Percentiles rank a stretch among this genome's conserved stretches.
phyloP scores from a whole-genome alignment of 768 basidiomycete species.

The Leccinum fibrillosum region DNA sequence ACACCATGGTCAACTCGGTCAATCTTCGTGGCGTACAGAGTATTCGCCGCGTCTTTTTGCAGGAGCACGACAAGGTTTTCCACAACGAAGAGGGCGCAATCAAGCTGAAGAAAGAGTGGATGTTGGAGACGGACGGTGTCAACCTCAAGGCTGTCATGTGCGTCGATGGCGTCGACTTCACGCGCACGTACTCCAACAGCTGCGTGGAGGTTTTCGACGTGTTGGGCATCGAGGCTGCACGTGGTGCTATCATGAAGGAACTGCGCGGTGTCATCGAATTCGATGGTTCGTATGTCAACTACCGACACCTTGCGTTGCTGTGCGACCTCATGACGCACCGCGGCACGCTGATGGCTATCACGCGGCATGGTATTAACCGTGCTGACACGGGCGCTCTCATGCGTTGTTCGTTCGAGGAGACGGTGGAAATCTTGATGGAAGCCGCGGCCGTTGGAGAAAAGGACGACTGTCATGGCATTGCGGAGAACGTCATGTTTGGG shows the following conservation, averaged over 20 bases:
- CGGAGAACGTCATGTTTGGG: constrained; percentile 99
- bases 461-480: constrained; percentile 96
- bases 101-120: constrained; percentile 77
- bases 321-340: constrained; percentile 99
- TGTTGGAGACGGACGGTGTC: constrained; percentile 94
- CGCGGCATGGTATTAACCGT: constrained; percentile 98
- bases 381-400: constrained; percentile 98
- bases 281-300: constrained; percentile 99
- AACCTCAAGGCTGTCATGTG: constrained; percentile 95
- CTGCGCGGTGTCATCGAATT: constrained; percentile 96
- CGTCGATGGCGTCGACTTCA: constrained; percentile 92
- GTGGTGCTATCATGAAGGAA: constrained; percentile 92
- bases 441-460: constrained; percentile 97
- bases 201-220: constrained; percentile 94
- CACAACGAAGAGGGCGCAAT: constrained; percentile 65
- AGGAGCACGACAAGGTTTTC: constrained; percentile 77
- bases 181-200: constrained; percentile 93
- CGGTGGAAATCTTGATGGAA: constrained; percentile 98
- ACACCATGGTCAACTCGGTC: constrained; percentile 94
- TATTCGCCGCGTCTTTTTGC: constrained; percentile 91
- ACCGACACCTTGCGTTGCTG: constrained; percentile 92
- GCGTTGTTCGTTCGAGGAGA: constrained; percentile 99
- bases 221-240: constrained; percentile 94
- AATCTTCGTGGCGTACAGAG: constrained; percentile 89
- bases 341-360: constrained; percentile 94